phyloP scores from a whole-genome alignment of 2,329 filamentous ascomycete species.

The Ampelomyces quisqualis region DNA sequence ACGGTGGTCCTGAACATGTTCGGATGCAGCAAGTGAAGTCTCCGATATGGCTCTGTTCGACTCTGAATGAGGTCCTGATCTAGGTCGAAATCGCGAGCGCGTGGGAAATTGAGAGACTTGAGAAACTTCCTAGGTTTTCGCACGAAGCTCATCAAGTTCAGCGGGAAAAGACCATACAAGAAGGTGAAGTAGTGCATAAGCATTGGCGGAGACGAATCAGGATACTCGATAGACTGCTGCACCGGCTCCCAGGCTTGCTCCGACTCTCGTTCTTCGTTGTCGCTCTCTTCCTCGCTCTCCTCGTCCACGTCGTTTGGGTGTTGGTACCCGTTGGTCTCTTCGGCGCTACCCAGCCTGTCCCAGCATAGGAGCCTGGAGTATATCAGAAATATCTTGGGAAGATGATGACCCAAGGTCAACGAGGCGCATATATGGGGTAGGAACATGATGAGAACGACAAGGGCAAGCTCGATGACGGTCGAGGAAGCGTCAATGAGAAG shows the following conservation, averaged over 20 bases:
- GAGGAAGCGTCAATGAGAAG: constrained; percentile 77
- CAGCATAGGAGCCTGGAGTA: constrained; percentile 80
- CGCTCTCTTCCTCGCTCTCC: constrained; percentile 40
- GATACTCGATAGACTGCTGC: constrained; percentile 60
- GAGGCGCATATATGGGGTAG: constrained; percentile 77
- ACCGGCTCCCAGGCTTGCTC: constrained; percentile 63
- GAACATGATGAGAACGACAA: constrained; percentile 78
- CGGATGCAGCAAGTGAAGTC: constrained; percentile 74
- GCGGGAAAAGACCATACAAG: constrained; percentile 77
- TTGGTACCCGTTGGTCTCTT: constrained; percentile 10
- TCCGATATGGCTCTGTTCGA: constrained; percentile 72
- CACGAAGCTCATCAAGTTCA: constrained; percentile 85
- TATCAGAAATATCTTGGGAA: constrained; percentile 76
- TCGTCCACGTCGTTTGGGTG: constrained; percentile 22
- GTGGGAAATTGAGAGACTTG: constrained; percentile 68
- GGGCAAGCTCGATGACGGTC: constrained; percentile 70
- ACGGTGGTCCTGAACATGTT: constrained; percentile 80
- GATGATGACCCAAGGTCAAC: constrained; percentile 58
- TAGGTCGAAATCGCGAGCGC: constrained; percentile 72
- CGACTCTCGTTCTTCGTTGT: constrained; percentile 34
- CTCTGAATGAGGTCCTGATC: constrained; percentile 75
- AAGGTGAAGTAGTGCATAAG: constrained; percentile 77
- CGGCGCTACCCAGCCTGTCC: constrained; percentile 56
- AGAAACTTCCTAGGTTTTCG: constrained; percentile 78
- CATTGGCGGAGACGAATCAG: constrained; percentile 59